A percentile compares a stretch with the other conserved stretches of the same genome.
These are phyloP conservation scores for Amanita jacksonii DNA, from an alignment of 768 basidiomycete species.

Conservation along the genomic window DNA sequence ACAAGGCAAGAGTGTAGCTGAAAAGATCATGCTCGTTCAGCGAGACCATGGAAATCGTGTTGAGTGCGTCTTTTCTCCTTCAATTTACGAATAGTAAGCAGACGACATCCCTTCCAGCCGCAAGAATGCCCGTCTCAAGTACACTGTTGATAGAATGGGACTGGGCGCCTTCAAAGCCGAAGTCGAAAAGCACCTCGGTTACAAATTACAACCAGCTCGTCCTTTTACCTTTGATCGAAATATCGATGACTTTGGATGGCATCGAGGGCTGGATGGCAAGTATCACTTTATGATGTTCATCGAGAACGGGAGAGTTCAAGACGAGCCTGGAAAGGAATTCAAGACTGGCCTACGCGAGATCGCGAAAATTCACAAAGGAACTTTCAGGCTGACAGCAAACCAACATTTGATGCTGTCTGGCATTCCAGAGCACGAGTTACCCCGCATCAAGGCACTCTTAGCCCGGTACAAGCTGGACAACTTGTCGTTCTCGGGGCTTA, in stretches of 20 bases:
- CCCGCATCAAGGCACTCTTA: slow-evolving; percentile 69
- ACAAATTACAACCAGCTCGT: slow-evolving; percentile 60
- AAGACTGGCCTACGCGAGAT: slow-evolving; percentile 91
- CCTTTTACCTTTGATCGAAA: slow-evolving; percentile 80
- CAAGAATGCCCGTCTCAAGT: slow-evolving; percentile 89
- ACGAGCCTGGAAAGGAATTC: slow-evolving; percentile 84
- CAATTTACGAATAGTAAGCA: neutral
- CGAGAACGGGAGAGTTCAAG: slow-evolving; percentile 96
- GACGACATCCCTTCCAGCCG: slow-evolving; percentile 28
- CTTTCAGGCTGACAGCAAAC: slow-evolving; percentile 90
- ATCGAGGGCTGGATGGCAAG: slow-evolving; percentile 74
- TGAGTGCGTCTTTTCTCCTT: slow-evolving; percentile 50
- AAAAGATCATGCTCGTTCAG: slow-evolving; percentile 90
- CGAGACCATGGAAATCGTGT: slow-evolving; percentile 91
- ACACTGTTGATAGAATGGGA: slow-evolving; percentile 95
- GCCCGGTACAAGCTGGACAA: slow-evolving; percentile 88
- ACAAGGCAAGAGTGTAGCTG: slow-evolving; percentile 78
- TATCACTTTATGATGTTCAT: slow-evolving; percentile 93
- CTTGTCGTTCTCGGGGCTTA: slow-evolving; percentile 63
- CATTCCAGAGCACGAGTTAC: slow-evolving; percentile 61
- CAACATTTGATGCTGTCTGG: slow-evolving; percentile 90
- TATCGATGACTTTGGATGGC: slow-evolving; percentile 93
- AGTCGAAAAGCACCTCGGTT: slow-evolving; percentile 85
- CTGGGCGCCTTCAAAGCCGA: slow-evolving; percentile 79
- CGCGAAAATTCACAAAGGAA: slow-evolving; percentile 89